Percentiles rank a stretch among this genome's conserved stretches.
Evolutionary conservation across 2,329 filamentous ascomycete species (phyloP).

Genomic region (Colletotrichum destructivum): DNA sequence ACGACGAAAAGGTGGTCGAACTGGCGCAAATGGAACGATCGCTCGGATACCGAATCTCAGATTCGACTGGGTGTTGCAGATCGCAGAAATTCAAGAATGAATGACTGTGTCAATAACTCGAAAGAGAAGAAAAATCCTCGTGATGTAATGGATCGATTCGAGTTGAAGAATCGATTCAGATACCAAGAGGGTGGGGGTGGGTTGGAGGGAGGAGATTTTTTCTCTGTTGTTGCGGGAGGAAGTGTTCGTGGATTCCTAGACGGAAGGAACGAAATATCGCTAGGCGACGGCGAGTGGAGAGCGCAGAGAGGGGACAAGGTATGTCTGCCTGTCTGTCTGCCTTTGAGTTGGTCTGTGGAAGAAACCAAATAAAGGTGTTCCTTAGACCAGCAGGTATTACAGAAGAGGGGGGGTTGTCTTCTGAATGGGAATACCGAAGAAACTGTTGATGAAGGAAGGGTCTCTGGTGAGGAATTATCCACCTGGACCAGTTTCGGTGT

Average conservation of each 20-base stretch:
- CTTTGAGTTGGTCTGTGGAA: constrained; percentile 33
- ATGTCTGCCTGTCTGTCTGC: constrained; percentile 34
- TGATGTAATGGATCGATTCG: constrained; percentile 17
- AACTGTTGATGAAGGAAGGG: constrained; percentile 42
- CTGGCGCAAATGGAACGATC: constrained; percentile 34
- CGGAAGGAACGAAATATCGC: constrained; percentile 43
- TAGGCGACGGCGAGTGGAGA: constrained; percentile 38
- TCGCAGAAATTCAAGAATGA: constrained; percentile 41
- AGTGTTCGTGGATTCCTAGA: constrained; percentile 37
- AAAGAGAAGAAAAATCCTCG: constrained; percentile 20
- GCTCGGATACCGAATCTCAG: constrained; percentile 50
- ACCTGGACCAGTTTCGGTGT: constrained; percentile 44
- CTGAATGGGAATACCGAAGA: constrained; percentile 45
- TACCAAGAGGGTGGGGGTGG: neutral
- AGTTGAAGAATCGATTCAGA: constrained; percentile 31
- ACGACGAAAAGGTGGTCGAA: constrained; percentile 39
- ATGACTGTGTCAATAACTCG: constrained; percentile 35
- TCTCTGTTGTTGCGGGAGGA: constrained; percentile 25
- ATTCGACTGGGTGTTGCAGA: constrained; percentile 44
- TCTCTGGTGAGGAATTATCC: constrained; percentile 43
- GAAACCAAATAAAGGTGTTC: constrained; percentile 39
- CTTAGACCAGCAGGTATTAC: constrained; percentile 29
- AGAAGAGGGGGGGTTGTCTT: constrained; percentile 45
- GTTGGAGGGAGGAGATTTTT: constrained; percentile 13
- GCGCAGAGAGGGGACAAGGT: constrained; percentile 24